Base-by-base conservation (phyloP, 345 rosid species). In the Ricinus communis region DNA sequence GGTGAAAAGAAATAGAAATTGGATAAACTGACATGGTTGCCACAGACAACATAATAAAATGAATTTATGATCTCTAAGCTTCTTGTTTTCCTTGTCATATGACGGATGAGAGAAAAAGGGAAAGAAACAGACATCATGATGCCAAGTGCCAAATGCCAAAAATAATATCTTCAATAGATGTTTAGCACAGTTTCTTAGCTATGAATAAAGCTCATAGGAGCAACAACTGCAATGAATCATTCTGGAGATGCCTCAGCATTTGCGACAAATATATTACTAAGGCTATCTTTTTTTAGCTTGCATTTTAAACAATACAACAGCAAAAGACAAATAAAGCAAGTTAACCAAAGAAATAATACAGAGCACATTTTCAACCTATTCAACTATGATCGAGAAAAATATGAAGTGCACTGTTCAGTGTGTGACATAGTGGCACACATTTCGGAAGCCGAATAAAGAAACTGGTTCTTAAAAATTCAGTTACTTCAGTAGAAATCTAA, bases 391-490 rank as follows among this genome's bases (percentile, higher is more conserved):
- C 25, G n/a, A 22, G 47, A 19, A 67, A 8, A 25, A 11, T 5
- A 30, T 43, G 33, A 2, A 30, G 31, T 10, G 31, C 13, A 52
- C 21, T 52, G 22, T 52, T 51, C n/a, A n/a, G 10, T 31, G 47
- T n/a, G 11, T 25, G 52, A 22, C n/a, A 51, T 1, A 11, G 12
- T 5, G 50, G 33, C 5, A 14, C 8, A 54, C 3, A 53, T 38
- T 53, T 33, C 12, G 61, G 71, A 10, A 67, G 61, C 24, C 51
- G 60, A 66, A 54, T 19, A 38, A 54, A 33, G 62, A 52, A 36
- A 49, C 31, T 15, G 47, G 21, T 5, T 55, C 15, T 22, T 2
- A n/a, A n/a, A n/a, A n/a, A n/a, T n/a, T n/a, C n/a, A n/a, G n/a
- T n/a, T n/a, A n/a, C n/a, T n/a, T n/a, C n/a, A n/a, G n/a, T n/a